phyloP scores from a whole-genome alignment of 1,284 basidiomycete genomes.

The Cryptococcus sp. region DNA sequence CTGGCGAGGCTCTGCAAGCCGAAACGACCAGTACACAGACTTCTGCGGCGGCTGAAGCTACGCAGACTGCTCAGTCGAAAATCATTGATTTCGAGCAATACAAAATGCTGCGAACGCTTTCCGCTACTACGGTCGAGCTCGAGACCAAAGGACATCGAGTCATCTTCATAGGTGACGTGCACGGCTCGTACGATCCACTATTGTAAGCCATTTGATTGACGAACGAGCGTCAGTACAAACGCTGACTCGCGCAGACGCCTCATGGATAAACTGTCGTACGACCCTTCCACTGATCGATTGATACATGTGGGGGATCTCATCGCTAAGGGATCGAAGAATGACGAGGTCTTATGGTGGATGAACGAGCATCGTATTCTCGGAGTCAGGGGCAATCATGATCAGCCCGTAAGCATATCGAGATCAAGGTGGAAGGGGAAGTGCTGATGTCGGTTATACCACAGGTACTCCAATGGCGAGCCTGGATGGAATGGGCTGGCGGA shows the following conservation, averaged over 20 bases:
- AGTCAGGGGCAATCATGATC: conserved; percentile 89
- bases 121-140: conserved; percentile 28
- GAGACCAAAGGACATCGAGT: conserved; percentile 55
- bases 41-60: too few species aligned
- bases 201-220: conserved; percentile 56
- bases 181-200: conserved; percentile 72
- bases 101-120: conserved; percentile 43
- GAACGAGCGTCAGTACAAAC: background rate
- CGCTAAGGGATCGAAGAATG: conserved; percentile 68
- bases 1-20: conserved; percentile 16
- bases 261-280: conserved; percentile 63
- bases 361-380: conserved; percentile 64
- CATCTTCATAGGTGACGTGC: conserved; percentile 78
- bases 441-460: conserved; percentile 36
- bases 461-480: conserved; percentile 80
- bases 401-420: conserved; percentile 48
- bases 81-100: conserved; percentile 40
- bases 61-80: too few species aligned
- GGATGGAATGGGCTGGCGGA: conserved; percentile 61
- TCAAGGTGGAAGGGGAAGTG: background rate
- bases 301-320: conserved; percentile 80
- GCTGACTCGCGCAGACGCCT: conserved; percentile 58
- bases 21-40: too few species aligned
- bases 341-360: conserved; percentile 68
- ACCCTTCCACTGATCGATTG: conserved; percentile 64